Conservation (phyloP, 2,329 filamentous ascomycete species). For the Teratosphaeria epicoccoides region DNA sequence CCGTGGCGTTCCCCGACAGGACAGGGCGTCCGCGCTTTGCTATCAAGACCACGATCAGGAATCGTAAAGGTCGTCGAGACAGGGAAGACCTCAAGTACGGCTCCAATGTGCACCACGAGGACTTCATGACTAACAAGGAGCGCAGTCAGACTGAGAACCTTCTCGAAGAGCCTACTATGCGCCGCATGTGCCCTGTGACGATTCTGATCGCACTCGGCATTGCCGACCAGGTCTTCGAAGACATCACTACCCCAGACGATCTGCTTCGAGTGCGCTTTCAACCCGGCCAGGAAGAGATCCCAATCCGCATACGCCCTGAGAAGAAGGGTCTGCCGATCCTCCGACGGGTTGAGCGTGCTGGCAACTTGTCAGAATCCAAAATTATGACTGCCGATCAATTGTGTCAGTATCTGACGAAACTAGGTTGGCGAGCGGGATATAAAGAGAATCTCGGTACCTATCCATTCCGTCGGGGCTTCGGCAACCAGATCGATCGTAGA, state of each 20-base stretch:
- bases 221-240: conserved; percentile 4
- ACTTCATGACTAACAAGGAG: no score
- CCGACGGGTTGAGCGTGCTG: background rate
- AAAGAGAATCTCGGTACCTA: conserved; percentile 3
- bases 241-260: conserved; percentile 1
- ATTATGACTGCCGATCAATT: conserved; percentile 2
- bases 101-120: no score
- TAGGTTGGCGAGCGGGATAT: conserved; percentile 6
- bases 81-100: background rate
- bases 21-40: background rate
- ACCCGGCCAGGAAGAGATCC: background rate
- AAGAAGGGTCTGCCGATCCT: background rate
- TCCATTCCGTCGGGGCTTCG: conserved; percentile 3
- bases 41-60: conserved; percentile 1
- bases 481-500: conserved; percentile 6
- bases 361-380: background rate
- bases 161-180: background rate
- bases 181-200: conserved; percentile 4
- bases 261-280: background rate
- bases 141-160: background rate
- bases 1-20: background rate
- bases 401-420: background rate
- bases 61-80: conserved; percentile 2
- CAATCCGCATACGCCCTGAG: background rate
- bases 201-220: conserved; percentile 5